Evolutionary conservation across 257 asterid species (phyloP), one percentile per base, ranked within the genome.

Genomic region (Jacaranda copaia): DNA sequence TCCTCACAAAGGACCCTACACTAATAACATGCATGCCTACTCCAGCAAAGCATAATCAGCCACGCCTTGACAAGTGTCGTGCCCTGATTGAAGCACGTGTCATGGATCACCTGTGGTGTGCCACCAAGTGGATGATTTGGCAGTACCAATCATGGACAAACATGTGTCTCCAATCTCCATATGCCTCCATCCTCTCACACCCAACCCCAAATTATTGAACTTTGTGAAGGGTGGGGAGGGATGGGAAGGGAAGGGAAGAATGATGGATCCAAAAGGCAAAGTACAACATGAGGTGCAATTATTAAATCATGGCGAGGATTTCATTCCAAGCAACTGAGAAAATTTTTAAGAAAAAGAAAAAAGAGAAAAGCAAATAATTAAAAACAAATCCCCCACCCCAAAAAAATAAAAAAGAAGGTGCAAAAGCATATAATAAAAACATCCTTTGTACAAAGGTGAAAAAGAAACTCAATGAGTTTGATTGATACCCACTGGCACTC

Each of bases 221-320:
- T 66, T 56, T 71, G 85, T 77, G 81, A 77, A 77, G 76, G 81
- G 52, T 5, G 61, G 40, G 83, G 77, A 60, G 80, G 80, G 78
- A 60, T 64, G 80, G 74, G 81, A 62, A 74, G 85, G 74, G 81
- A 62, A 74, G 85, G 82, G 82, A 32, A 72, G 81, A 79, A 83
- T 87, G 89, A 87, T 91, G 90, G 81, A 86, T 87, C 85, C 84
- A 84, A 89, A 89, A 88, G 91, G 80, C 88, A 79, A 88, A 88
- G 86, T 84, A 90, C 89, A 86, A 71, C 85, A 80, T 62, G 19
- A 77, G 81, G 81, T 80, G 82, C 87, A 83, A 88, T 88, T 83
- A 88, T 87, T 78, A 79, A 32, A 59, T 87, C 87, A 82, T 81
- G 78, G 84, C 85, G 73, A 87, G 11, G 60, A 83, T 81, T 84